phyloP scores from a whole-genome alignment of 306 rosid species.

The Trifolium pratense region DNA sequence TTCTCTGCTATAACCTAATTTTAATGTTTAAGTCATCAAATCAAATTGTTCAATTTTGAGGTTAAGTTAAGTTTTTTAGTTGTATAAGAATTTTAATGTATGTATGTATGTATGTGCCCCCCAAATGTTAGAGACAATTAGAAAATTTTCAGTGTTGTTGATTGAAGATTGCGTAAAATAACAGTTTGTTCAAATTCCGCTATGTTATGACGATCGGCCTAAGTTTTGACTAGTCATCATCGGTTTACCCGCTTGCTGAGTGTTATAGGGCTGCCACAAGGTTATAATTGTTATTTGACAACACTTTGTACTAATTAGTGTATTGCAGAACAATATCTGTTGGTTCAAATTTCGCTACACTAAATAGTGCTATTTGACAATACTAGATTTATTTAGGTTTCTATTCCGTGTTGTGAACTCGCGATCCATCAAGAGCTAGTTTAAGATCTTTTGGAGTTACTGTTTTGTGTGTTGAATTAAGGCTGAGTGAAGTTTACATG shows the following conservation, averaged over 20 bases:
- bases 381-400: neutral
- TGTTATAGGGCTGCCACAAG: neutral
- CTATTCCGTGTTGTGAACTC: constrained; percentile 25
- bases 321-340: neutral
- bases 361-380: neutral
- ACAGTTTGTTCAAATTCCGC: neutral
- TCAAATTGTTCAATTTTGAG: constrained; percentile 33
- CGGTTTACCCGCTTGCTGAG: too few species aligned
- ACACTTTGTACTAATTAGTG: neutral
- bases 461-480: constrained; percentile 12
- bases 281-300: neutral
- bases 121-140: constrained; percentile 12
- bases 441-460: constrained; percentile 1
- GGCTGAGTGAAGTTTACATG: constrained; percentile 3
- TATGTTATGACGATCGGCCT: too few species aligned
- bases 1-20: neutral
- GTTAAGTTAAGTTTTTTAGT: constrained; percentile 5
- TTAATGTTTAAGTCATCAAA: constrained; percentile 7
- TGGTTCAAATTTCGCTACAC: neutral
- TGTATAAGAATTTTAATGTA: neutral
- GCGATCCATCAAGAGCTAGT: constrained; percentile 25
- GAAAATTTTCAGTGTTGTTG: neutral
- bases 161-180: neutral
- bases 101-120: neutral
- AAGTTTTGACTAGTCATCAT: too few species aligned